Base-by-base conservation (phyloP, 202 grass and related monocot genomes). In the Musa balbisiana region DNA sequence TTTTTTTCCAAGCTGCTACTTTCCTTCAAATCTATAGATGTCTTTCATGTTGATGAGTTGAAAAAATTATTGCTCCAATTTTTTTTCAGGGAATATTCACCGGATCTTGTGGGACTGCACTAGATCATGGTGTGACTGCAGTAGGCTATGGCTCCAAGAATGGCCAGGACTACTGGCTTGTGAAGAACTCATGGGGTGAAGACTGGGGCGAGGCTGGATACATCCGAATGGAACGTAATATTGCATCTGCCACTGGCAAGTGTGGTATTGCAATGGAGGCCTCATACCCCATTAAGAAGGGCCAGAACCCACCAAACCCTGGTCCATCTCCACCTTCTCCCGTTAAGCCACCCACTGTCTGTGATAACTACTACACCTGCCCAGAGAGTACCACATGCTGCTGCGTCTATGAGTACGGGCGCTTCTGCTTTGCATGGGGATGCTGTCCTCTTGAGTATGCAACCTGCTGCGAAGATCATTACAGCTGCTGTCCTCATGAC, bases 361-460 rank as follows among this genome's bases (percentile, higher is more conserved):
- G 84, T 20, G 75, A 87, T 58, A 53, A 69, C 19, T 55, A 51
- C 11, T 83, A 80, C 20, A 80, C 80, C 8, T 87, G 84, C 76
- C 76, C 76, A 12, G 67, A 27, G 11, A 59, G 19, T 11, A 60
- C 59, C 29, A 80, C 84, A 51, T 87, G 76, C 62, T 83, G 76
- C 73, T 87, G 80, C 62, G 69, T 83, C 58, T 83, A 72, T 49
- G 19, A 72, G 21, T 72, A 56, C 33, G 74, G 81, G 43, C 2
- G 17, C 50, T 67, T 49, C 49, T 87, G 85, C 78, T 81, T 50
- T 19, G 79, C 75, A 25, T 87, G 78, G 72, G 85, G 81, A 9
- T 87, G 85, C 69, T 87, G 85, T 22, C 85, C 82, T 15, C 55
- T 81, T 8, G 69, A 82, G n/a, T 49, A 20, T 23, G 85, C 78